A percentile compares a stretch with the other conserved stretches of the same genome.
Evolutionary conservation across 805 yeast genomes (phyloP).

Genomic region (Cyberlindnera subsufficiens): DNA sequence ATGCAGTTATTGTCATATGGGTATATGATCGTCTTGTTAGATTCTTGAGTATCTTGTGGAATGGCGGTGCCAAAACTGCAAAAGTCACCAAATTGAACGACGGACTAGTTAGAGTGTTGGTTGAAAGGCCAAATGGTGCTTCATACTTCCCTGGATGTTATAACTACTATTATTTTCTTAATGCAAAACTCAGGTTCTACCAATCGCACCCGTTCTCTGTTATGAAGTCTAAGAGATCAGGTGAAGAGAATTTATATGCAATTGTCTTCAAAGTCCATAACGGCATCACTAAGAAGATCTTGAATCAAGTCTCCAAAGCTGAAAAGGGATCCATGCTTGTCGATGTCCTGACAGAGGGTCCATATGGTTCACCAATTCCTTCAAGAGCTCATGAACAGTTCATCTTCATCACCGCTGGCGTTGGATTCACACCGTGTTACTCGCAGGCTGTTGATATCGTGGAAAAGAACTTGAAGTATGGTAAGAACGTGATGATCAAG

Average conservation of each 20-base stretch:
- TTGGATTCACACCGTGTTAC: slow-evolving; percentile 47
- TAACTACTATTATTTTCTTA: slow-evolving; percentile 51
- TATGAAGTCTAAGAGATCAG: slow-evolving; percentile 33
- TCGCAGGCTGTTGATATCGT: slow-evolving; percentile 31
- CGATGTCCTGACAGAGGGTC: slow-evolving; percentile 51
- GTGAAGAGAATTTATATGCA: slow-evolving; percentile 25
- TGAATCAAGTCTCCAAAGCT: slow-evolving; percentile 25
- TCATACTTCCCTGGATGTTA: slow-evolving; percentile 45
- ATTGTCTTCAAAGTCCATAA: slow-evolving; percentile 44
- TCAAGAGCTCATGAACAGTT: slow-evolving; percentile 32
- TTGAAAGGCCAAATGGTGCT: slow-evolving; percentile 41
- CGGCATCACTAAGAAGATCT: slow-evolving; percentile 46
- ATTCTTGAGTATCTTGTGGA: slow-evolving; percentile 43
- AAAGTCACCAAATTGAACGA: slow-evolving; percentile 24
- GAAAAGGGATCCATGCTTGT: slow-evolving; percentile 26
- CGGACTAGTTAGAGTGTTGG: slow-evolving; percentile 35
- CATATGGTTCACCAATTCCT: slow-evolving; percentile 47
- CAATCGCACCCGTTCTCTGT: slow-evolving; percentile 74
- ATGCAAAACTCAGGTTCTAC: slow-evolving; percentile 33
- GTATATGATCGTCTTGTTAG: slow-evolving; percentile 57
- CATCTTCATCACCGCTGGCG: slow-evolving; percentile 43
- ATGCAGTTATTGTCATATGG: slow-evolving; percentile 63
- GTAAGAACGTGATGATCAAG: slow-evolving; percentile 26
- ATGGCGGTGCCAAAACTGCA: slow-evolving; percentile 56
- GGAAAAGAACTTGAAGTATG: slow-evolving; percentile 8